Percentiles rank a stretch among this genome's conserved stretches.
Evolutionary conservation across 768 basidiomycete species (phyloP).

Genomic region (Leccinellum albellum): DNA sequence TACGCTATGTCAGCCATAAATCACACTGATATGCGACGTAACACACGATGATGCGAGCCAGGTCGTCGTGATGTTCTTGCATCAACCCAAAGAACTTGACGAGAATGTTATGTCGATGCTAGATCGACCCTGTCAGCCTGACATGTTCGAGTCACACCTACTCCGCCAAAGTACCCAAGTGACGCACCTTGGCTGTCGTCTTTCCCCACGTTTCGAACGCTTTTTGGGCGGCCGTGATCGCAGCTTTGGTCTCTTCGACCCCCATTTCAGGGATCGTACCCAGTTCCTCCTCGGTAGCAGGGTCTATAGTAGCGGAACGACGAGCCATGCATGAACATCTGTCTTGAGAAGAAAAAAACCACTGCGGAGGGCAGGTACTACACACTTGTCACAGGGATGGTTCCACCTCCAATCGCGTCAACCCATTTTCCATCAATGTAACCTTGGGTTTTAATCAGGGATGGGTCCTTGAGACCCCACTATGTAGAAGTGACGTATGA

Average conservation of each 20-base stretch:
- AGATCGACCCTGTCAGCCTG: not conserved
- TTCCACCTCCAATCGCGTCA: conserved; percentile 69
- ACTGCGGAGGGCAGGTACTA: not conserved
- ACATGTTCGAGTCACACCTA: not conserved
- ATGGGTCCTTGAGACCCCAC: conserved; percentile 77
- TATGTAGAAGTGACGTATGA: conserved; percentile 20
- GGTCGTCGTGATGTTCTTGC: conserved; percentile 81
- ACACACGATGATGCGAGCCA: conserved; percentile 80
- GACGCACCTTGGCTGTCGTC: conserved; percentile 77
- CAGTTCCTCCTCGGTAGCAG: conserved; percentile 78
- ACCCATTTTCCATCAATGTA: conserved; percentile 87
- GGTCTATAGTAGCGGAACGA: conserved; percentile 50
- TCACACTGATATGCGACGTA: not conserved
- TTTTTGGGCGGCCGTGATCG: conserved; percentile 74
- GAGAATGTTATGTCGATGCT: conserved; percentile 83
- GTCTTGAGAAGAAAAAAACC: not conserved
- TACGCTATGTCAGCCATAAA: conserved; percentile 29
- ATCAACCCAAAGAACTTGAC: conserved; percentile 75
- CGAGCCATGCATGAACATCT: not conserved
- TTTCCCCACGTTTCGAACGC: conserved; percentile 85
- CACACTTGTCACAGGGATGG: conserved; percentile 75
- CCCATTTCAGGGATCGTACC: conserved; percentile 91
- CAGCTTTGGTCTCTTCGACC: conserved; percentile 74
- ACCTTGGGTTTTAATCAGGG: conserved; percentile 69
- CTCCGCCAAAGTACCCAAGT: not conserved